These are phyloP conservation scores for Fusarium albidum DNA, from an alignment of 2,329 filamentous ascomycete species.

Conservation along the genomic window DNA sequence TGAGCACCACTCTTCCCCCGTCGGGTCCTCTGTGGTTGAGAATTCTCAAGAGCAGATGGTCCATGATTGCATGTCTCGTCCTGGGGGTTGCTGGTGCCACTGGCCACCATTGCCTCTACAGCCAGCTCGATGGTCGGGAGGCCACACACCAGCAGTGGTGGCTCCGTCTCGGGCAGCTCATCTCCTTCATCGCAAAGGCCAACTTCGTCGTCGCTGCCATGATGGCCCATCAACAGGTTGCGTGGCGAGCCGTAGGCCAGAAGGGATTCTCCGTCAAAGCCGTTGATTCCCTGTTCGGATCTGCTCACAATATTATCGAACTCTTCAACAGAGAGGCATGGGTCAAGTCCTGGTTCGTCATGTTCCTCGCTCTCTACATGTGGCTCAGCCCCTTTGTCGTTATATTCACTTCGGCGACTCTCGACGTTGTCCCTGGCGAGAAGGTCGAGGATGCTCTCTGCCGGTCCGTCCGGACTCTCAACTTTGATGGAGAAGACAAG, in stretches of 20 bases:
- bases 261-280: conserved; percentile 15
- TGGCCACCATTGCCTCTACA: too few relatives aligned
- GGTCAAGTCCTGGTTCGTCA: neutral
- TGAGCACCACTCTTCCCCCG: neutral
- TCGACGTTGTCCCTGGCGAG: too few relatives aligned
- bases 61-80: too few relatives aligned
- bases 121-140: too few relatives aligned
- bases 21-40: conserved; percentile 6
- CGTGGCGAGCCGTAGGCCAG: conserved; percentile 15
- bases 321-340: conserved; percentile 15
- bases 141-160: too few relatives aligned
- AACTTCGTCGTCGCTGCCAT: conserved; percentile 15
- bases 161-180: conserved; percentile 22
- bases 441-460: too few relatives aligned
- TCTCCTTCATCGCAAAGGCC: conserved; percentile 20
- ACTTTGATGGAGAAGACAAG: too few relatives aligned
- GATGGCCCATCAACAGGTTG: conserved; percentile 21
- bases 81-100: too few relatives aligned
- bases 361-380: conserved; percentile 21
- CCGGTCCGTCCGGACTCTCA: too few relatives aligned
- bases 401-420: conserved; percentile 17
- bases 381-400: conserved; percentile 20
- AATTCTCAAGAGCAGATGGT: too few relatives aligned
- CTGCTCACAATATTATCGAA: conserved; percentile 5
- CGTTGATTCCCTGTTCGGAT: conserved; percentile 17